phyloP scores from a whole-genome alignment of 2,329 filamentous ascomycete species.

The Scedosporium boydii region DNA sequence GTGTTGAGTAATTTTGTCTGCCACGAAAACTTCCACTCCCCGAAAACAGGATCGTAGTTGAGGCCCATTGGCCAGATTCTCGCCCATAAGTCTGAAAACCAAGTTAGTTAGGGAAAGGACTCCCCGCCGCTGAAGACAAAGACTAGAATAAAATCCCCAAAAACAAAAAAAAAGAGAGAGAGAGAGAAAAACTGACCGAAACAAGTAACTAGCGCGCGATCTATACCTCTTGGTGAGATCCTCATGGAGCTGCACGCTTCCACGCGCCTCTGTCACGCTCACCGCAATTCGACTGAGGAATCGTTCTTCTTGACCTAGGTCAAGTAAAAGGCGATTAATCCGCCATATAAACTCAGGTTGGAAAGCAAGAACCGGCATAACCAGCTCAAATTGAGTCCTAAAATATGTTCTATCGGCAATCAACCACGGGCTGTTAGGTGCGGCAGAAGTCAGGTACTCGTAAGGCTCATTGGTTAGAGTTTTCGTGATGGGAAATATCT shows the following conservation, averaged over 20 bases:
- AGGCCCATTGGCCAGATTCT: neutral
- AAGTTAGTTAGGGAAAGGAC: neutral
- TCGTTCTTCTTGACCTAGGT: constrained; percentile 1
- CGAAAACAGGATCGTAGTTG: constrained; percentile 1
- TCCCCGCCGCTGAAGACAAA: neutral
- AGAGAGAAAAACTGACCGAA: neutral
- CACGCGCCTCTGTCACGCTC: constrained; percentile 5
- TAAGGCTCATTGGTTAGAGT: neutral
- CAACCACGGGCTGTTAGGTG: constrained; percentile 4
- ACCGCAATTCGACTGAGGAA: constrained; percentile 3
- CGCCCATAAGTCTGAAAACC: constrained; percentile 3
- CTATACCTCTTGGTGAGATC: constrained; percentile 5
- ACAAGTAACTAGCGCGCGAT: neutral
- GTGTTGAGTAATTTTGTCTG: neutral
- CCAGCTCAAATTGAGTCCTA: neutral
- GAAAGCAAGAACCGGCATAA: constrained; percentile 6
- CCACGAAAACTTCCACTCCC: constrained; percentile 4
- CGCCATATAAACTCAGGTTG: constrained; percentile 3
- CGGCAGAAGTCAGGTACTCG: neutral
- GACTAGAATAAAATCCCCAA: neutral
- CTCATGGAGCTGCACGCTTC: neutral
- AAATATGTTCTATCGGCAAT: constrained; percentile 7
- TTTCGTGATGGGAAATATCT: neutral
- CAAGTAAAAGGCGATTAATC: constrained; percentile 1
- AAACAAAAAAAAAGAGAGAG: no score